Evolutionary conservation across 1,284 basidiomycete genomes (phyloP), one percentile per base, ranked within the genome.

Genomic region (Rhodotorula sp.): DNA sequence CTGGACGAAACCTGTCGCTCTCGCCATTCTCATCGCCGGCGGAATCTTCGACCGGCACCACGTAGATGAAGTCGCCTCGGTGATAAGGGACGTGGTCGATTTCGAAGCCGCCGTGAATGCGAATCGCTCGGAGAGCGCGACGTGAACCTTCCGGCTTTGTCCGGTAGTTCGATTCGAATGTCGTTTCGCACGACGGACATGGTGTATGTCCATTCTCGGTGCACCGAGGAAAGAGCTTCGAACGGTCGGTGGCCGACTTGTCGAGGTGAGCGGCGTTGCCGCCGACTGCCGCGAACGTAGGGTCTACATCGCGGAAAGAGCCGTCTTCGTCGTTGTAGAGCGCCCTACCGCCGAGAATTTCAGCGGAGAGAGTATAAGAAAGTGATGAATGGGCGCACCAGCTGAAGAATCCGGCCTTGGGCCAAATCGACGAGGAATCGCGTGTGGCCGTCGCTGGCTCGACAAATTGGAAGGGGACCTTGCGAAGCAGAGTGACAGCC

Each of bases 321-420:
- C 62, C 62, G 15, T 64, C 62, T 7, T 56, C 30, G 28, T n/a
- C 47, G 34, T 9, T 56, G 40, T 68, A 68, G 4, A 26, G 7
- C 10, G 26, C 40, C 18, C 67, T 64, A 50, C 9, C 18, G 15
- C 5, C 18, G 13, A 40, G 10, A 13, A n/a, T 22, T 20, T 47
- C 30, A 20, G 58, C 24, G 57, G 26, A 20, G 16, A 8, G 15
- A 34, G 30, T 22, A 47, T 28, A 28, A 55, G 7, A 7, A 46
- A 60, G 4, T n/a, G 20, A 22, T 34, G 34, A 34, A 34, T 34
- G 48, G 2, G 20, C 64, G 24, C 37, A 67, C 65, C 60, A n/a
- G 51, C 57, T 57, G 67, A n/a, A 68, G 30, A 56, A 64, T 9
- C 62, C 62, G 30, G 13, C 13, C 10, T 16, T 2, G 1, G 67